Percentiles rank a stretch among this genome's conserved stretches.
Evolutionary conservation across 352 stramenopile genomes (phyloP).

Genomic region (Pythium dissotocum): DNA sequence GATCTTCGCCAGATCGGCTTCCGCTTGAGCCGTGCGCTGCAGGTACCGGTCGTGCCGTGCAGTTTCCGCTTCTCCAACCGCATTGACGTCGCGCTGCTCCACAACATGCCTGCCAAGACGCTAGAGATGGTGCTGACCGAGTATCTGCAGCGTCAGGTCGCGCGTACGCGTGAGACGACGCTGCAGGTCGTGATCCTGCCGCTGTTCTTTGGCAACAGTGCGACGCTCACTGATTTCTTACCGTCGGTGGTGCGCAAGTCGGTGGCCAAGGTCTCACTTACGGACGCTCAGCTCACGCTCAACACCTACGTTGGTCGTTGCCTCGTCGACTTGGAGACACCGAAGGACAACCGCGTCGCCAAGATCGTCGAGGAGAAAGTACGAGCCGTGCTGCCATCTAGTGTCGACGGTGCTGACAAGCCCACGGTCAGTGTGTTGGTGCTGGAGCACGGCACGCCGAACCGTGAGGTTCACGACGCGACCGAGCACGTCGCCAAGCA

Average conservation of each 20-base stretch:
- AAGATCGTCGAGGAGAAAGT: slow-evolving; percentile 64
- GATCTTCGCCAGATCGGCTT: slow-evolving; percentile 76
- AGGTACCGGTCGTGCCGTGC: slow-evolving; percentile 58
- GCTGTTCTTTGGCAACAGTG: slow-evolving; percentile 79
- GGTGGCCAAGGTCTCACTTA: slow-evolving; percentile 21
- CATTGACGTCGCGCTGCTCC: slow-evolving; percentile 54
- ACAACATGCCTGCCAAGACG: slow-evolving; percentile 64
- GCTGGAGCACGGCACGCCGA: slow-evolving; percentile 77
- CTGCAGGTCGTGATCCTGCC: slow-evolving; percentile 64
- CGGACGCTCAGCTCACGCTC: slow-evolving; percentile 20
- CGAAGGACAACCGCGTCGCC: slow-evolving; percentile 57
- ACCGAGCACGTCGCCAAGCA: slow-evolving; percentile 61
- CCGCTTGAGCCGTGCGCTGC: slow-evolving; percentile 57
- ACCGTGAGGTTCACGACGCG: slow-evolving; percentile 63
- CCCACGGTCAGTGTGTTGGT: slow-evolving; percentile 56
- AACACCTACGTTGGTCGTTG: slow-evolving; percentile 48
- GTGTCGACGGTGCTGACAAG: slow-evolving; percentile 22
- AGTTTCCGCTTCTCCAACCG: slow-evolving; percentile 81
- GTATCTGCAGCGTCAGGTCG: slow-evolving; percentile 33
- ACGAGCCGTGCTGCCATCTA: slow-evolving; percentile 33
- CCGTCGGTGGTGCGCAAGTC: slow-evolving; percentile 56
- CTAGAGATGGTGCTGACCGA: slow-evolving; percentile 63
- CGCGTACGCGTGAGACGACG: slow-evolving; percentile 11
- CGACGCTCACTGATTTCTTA: slow-evolving; percentile 76
- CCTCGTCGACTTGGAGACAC: slow-evolving; percentile 52